Evolutionary conservation across 129 eudicot species (phyloP).

Genomic region (Helianthus annuus): DNA sequence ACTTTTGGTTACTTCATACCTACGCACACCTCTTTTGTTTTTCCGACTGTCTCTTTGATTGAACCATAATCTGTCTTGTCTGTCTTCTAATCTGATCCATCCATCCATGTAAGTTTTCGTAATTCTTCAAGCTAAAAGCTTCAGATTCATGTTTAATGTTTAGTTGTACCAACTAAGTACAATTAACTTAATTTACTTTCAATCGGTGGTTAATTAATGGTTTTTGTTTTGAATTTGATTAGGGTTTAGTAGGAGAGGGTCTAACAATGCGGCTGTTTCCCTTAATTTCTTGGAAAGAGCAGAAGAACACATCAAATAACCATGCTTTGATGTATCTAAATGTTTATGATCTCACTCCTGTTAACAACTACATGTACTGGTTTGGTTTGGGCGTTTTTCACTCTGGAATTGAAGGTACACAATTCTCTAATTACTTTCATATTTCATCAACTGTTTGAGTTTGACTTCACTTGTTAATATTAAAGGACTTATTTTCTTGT

Average conservation of each 20-base stretch:
- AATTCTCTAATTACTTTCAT: background rate
- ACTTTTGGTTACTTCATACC: background rate
- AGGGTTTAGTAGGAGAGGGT: background rate
- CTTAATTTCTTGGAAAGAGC: background rate
- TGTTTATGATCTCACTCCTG: too few species aligned
- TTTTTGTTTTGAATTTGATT: background rate
- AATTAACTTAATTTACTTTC: too few species aligned
- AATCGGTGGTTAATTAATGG: too few species aligned
- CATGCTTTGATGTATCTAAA: background rate
- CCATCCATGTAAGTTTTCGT: background rate
- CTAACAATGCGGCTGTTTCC: background rate
- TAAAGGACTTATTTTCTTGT: background rate
- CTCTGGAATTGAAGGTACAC: too few species aligned
- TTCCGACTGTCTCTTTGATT: background rate
- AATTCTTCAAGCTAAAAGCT: background rate
- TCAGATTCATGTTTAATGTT: background rate
- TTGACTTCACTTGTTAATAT: background rate
- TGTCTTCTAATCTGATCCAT: background rate
- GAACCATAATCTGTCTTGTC: background rate
- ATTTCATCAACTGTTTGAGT: background rate
- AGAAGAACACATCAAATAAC: background rate
- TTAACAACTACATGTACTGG: too few species aligned
- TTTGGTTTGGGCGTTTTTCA: too few species aligned
- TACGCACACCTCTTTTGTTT: background rate
- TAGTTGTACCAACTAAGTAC: too few species aligned